phyloP scores from a whole-genome alignment of 2,329 filamentous ascomycete genomes.

The Penicillium hesseltinei region DNA sequence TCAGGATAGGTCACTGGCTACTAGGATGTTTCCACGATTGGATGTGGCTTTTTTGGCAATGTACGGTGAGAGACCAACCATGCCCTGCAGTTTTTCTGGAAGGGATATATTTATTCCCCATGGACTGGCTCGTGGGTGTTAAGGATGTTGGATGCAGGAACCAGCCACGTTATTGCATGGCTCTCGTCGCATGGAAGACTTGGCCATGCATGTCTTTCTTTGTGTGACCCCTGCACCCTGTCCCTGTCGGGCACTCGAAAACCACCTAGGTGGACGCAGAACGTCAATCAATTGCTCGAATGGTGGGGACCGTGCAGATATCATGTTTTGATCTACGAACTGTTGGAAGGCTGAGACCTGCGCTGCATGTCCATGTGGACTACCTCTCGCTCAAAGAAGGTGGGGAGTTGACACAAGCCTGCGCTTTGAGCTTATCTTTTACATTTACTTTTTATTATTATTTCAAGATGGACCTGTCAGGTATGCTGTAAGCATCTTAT shows the following conservation, averaged over 20 bases:
- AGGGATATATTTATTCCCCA: neutral
- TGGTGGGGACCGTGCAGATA: neutral
- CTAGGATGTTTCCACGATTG: neutral
- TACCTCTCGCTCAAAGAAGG: neutral
- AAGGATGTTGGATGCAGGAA: slow-evolving; percentile 21
- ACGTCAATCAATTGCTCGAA: neutral
- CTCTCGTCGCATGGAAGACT: neutral
- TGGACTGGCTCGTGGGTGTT: neutral
- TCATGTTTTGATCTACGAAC: neutral
- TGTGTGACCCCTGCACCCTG: neutral
- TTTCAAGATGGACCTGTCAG: neutral
- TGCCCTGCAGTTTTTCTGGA: neutral
- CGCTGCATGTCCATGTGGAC: neutral
- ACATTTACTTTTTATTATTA: neutral
- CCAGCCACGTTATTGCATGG: slow-evolving; percentile 12
- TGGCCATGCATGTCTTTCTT: slow-evolving; percentile 9
- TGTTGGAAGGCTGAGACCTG: neutral
- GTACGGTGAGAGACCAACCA: neutral
- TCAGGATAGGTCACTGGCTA: neutral
- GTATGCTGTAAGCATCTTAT: slow-evolving; percentile 2
- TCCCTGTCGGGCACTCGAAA: neutral
- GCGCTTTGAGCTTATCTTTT: slow-evolving; percentile 9
- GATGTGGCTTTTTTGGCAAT: neutral
- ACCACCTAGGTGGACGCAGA: neutral
- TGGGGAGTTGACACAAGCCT: neutral